Evolutionary conservation across 192 early-diverging fungal genomes (phyloP), one percentile per base, ranked within the genome.

Genomic region (Coemansia erecta): DNA sequence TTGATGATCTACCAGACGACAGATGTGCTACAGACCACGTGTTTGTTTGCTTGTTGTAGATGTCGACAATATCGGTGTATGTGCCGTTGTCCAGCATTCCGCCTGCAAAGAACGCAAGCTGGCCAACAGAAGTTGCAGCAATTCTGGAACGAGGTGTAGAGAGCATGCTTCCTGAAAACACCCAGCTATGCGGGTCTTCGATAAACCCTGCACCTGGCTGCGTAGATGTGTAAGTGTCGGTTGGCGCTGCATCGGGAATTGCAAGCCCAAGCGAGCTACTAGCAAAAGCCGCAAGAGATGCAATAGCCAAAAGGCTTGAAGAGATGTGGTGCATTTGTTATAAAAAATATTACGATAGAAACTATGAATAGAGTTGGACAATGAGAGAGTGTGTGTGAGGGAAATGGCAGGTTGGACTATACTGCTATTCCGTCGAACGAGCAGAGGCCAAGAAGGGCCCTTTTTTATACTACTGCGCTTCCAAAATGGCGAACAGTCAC

Each of bases 91-190:
- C 68, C 42, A 72, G 54, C n/a, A 51, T 49, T 15, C 80, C 80
- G 26, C 80, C 80, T 13, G 73, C 80, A 63, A 81, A 77, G 9
- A 81, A 44, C 12, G 80, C 80, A 33, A 61, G 22, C 21, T 65
- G 64, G 48, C 69, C 69, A 23, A 60, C 70, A 19, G 66, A 66
- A 0, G 80, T 56, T 7, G 68, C 61, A 2, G 74, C 74, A 43
- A 73, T 64, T 4, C 56, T 62, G 11, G 74, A 69, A 28, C 80
- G 70, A 4, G 80, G 31, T 6, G 59, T 59, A 12, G 64, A 66
- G 9, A 82, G 67, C 70, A 66, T 73, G 14, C 57, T 61, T 2
- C 74, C 68, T 0, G 56, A 51, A 55, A 73, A 70, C 10, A 11
- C 22, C 80, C 80, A 81, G 56, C 54, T 31, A 23, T 54, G 19